These are phyloP conservation scores for Lasiodiplodia sp. DNA, from an alignment of 2,329 filamentous ascomycete genomes.

Conservation along the genomic window DNA sequence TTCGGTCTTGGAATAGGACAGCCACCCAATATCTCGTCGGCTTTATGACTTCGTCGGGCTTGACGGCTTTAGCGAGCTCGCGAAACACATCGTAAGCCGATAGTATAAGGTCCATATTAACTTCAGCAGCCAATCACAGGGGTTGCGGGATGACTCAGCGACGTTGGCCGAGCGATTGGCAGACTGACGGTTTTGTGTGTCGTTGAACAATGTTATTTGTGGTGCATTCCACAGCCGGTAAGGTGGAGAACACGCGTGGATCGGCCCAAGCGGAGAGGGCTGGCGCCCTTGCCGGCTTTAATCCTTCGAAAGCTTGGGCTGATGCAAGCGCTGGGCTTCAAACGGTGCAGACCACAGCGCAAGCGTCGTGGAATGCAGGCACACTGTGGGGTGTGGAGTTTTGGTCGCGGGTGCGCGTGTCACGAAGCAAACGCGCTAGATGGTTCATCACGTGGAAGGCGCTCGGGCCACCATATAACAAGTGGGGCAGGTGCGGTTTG, in stretches of 20 bases:
- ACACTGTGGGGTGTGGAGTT: background rate
- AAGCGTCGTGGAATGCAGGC: background rate
- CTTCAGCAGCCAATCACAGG: no score
- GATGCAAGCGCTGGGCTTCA: background rate
- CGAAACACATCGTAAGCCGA: conserved; percentile 3
- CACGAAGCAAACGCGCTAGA: background rate
- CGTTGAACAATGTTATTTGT: background rate
- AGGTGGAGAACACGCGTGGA: background rate
- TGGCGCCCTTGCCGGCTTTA: background rate
- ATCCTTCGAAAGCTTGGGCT: background rate
- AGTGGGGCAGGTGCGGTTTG: background rate
- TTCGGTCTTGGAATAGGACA: conserved; percentile 40
- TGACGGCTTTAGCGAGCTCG: conserved; percentile 31
- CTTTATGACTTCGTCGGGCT: conserved; percentile 36
- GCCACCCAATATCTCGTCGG: conserved; percentile 44
- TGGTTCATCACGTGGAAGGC: background rate
- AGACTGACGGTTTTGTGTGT: background rate
- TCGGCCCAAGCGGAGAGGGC: background rate
- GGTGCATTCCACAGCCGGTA: background rate
- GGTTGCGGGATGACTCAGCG: background rate
- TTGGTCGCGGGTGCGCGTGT: background rate
- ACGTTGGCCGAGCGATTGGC: background rate
- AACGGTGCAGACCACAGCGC: background rate
- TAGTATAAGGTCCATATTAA: background rate
- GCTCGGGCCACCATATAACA: background rate